Conservation (phyloP, 2,329 filamentous ascomycete species). For the Microcera coccophila region DNA sequence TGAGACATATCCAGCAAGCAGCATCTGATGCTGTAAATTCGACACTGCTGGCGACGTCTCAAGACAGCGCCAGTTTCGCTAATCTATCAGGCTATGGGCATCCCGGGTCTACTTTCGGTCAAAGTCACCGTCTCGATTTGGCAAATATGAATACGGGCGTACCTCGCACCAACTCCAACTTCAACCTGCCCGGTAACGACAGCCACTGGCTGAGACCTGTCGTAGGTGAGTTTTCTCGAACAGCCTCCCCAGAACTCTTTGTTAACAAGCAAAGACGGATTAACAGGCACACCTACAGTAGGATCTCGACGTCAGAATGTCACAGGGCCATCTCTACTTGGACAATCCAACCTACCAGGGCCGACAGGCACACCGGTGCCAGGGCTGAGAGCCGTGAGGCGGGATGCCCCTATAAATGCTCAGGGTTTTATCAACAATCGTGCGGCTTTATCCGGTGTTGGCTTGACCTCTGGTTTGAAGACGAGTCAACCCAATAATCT, state of each 20-base stretch:
- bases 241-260: too few relatives aligned
- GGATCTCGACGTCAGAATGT: constrained; percentile 10
- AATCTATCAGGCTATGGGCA: not conserved
- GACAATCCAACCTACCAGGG: constrained; percentile 6
- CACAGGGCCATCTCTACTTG: constrained; percentile 6
- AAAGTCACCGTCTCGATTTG: constrained; percentile 16
- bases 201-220: constrained; percentile 16
- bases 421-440: constrained; percentile 20
- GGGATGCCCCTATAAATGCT: constrained; percentile 7
- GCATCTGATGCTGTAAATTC: constrained; percentile 44
- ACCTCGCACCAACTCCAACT: constrained; percentile 11
- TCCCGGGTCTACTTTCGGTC: constrained; percentile 7
- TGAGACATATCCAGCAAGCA: constrained; percentile 52
- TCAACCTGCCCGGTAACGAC: constrained; percentile 10
- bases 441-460: constrained; percentile 22
- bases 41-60: constrained; percentile 18
- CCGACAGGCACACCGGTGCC: constrained; percentile 9
- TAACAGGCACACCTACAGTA: constrained; percentile 6
- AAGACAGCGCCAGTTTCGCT: constrained; percentile 7
- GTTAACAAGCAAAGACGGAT: constrained; percentile 14
- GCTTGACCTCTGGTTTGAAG: constrained; percentile 30
- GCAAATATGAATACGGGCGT: constrained; percentile 14
- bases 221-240: constrained; percentile 11
- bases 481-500: constrained; percentile 24
- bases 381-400: constrained; percentile 7